phyloP scores from a whole-genome alignment of 768 basidiomycete species.

The Serendipita sp. region DNA sequence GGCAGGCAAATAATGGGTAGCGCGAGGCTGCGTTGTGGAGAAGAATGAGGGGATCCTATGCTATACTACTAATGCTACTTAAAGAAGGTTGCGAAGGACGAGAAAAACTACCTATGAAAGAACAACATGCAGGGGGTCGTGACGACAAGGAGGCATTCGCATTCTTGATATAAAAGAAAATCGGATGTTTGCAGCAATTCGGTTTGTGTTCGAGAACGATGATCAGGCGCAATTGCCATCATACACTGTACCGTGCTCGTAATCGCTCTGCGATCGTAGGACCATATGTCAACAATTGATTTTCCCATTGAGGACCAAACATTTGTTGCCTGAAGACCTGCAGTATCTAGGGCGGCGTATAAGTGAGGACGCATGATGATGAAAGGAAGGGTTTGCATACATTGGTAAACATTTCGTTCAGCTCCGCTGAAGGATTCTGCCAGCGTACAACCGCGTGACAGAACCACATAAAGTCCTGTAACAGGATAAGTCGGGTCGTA shows the following conservation, averaged over 20 bases:
- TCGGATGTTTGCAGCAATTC: not conserved
- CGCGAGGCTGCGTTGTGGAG: not conserved
- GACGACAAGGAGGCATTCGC: slow-evolving; percentile 2
- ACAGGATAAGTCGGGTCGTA: slow-evolving; percentile 11
- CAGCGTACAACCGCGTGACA: slow-evolving; percentile 95
- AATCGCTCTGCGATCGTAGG: slow-evolving; percentile 78
- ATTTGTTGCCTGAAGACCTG: slow-evolving; percentile 72
- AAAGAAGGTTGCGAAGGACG: not conserved
- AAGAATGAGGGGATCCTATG: not conserved
- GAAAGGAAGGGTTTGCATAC: slow-evolving; percentile 15
- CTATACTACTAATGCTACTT: slow-evolving; percentile 4
- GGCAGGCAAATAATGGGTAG: not conserved
- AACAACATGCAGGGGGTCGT: not conserved
- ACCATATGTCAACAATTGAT: slow-evolving; percentile 70
- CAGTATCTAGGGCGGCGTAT: slow-evolving; percentile 33
- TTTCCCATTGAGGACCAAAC: slow-evolving; percentile 70
- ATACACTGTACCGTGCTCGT: slow-evolving; percentile 75
- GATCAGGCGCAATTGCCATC: slow-evolving; percentile 11
- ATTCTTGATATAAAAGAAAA: not conserved
- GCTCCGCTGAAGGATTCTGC: slow-evolving; percentile 79
- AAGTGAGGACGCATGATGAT: not conserved
- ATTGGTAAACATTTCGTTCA: slow-evolving; percentile 83
- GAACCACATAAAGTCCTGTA: slow-evolving; percentile 87
- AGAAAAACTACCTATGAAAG: slow-evolving; percentile 5
- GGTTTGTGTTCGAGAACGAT: not conserved